These are phyloP conservation scores for Avicennia marina DNA, from an alignment of 257 asterid genomes.

Conservation along the genomic window DNA sequence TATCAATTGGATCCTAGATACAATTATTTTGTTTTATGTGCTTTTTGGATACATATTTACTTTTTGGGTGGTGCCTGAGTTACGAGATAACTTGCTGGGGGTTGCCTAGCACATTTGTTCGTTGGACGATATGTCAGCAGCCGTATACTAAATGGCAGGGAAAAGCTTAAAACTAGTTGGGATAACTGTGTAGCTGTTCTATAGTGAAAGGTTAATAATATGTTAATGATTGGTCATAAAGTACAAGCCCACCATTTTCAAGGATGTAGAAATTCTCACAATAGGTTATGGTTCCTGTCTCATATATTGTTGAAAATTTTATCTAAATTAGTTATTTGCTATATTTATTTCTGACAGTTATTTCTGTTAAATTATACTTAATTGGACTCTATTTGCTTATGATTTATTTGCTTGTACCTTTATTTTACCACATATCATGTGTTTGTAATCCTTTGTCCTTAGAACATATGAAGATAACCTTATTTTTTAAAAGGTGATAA, in stretches of 20 bases:
- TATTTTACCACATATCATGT: background rate
- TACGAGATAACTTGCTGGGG: background rate
- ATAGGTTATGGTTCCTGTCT: too few relatives aligned
- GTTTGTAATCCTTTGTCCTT: conserved; percentile 4
- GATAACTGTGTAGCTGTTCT: background rate
- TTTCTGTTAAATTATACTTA: background rate
- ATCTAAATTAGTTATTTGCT: conserved; percentile 2
- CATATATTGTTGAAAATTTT: background rate
- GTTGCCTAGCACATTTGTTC: background rate
- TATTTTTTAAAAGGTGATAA: background rate
- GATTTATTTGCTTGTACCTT: too few relatives aligned
- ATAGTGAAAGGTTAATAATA: background rate
- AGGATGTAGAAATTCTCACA: too few relatives aligned
- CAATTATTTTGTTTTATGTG: background rate
- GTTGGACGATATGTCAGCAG: background rate
- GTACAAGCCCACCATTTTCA: too few relatives aligned
- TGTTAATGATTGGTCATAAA: too few relatives aligned
- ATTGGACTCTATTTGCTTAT: conserved; percentile 1
- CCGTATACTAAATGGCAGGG: conserved; percentile 13
- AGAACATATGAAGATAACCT: background rate
- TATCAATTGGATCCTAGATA: too few relatives aligned
- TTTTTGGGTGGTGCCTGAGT: conserved; percentile 10
- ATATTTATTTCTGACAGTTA: conserved; percentile 8
- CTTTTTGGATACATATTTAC: conserved; percentile 1
- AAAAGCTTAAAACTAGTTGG: conserved; percentile 5